These are phyloP conservation scores for Artemisia tridentata DNA, from an alignment of 129 eudicot genomes.

Conservation along the genomic window DNA sequence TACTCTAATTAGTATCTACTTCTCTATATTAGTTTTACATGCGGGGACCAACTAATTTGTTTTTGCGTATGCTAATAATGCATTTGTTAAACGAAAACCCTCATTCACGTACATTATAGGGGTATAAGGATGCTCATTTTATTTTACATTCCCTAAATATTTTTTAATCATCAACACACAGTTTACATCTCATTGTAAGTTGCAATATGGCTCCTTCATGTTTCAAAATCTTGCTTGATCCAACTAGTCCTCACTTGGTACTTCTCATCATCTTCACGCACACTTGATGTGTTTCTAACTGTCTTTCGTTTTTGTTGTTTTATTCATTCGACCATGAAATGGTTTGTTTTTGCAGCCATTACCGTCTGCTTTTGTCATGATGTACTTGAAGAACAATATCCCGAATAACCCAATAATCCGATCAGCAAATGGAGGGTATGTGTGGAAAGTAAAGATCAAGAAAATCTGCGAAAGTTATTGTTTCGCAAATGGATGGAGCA, in stretches of 20 bases:
- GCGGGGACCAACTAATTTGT: too few species aligned
- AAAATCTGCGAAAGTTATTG: neutral
- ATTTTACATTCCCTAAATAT: too few species aligned
- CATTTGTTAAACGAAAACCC: too few species aligned
- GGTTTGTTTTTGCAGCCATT: constrained; percentile 17
- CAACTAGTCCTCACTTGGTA: constrained; percentile 18
- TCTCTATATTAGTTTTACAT: too few species aligned
- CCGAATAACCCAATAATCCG: neutral
- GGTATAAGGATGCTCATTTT: too few species aligned
- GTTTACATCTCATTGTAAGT: too few species aligned
- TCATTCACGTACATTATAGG: too few species aligned
- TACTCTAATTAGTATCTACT: too few species aligned
- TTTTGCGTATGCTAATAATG: too few species aligned
- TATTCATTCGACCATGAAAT: neutral
- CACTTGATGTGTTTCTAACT: neutral
- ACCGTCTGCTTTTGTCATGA: constrained; percentile 13
- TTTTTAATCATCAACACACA: too few species aligned
- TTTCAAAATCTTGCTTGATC: constrained; percentile 26
- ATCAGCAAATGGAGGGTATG: constrained; percentile 15
- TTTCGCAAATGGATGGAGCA: constrained; percentile 18
- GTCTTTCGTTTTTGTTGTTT: neutral
- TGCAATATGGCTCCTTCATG: neutral
- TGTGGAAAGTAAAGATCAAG: constrained; percentile 8
- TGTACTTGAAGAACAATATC: constrained; percentile 17
- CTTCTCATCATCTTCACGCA: neutral